Evolutionary conservation across 148 eudicot species (phyloP).

Genomic region (Rhododendron molle): DNA sequence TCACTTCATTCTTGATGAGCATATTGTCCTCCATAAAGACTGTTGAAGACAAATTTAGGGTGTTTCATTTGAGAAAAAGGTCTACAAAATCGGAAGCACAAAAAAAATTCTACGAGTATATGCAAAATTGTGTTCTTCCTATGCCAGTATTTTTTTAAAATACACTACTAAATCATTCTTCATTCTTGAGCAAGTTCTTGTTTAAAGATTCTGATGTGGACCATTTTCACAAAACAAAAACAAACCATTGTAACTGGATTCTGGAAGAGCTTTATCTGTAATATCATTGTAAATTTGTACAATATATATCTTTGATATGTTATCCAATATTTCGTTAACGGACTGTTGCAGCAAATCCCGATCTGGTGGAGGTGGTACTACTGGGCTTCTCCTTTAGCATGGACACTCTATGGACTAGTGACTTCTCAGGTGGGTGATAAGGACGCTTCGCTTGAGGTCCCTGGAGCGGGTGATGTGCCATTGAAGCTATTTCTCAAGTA

Average conservation of each 20-base stretch:
- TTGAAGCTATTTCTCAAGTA: conserved; percentile 14
- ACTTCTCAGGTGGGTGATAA: conserved; percentile 41
- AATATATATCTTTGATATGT: background rate
- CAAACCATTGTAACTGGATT: background rate
- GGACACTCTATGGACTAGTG: conserved; percentile 45
- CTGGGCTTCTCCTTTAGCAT: conserved; percentile 48
- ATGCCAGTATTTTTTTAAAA: background rate
- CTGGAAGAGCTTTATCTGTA: background rate
- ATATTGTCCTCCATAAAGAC: background rate
- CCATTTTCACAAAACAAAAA: background rate
- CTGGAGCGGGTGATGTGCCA: conserved; percentile 15
- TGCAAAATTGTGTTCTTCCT: background rate
- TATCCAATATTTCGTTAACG: background rate
- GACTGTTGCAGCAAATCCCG: conserved; percentile 34
- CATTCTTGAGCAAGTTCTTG: background rate
- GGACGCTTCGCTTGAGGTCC: background rate
- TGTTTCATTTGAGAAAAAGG: background rate
- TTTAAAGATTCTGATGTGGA: background rate
- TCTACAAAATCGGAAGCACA: background rate
- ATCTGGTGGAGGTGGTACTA: conserved; percentile 60
- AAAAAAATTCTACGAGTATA: background rate
- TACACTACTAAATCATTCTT: background rate
- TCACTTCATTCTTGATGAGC: background rate
- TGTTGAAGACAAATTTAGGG: background rate
- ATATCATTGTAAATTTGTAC: background rate